Percentiles rank a stretch among this genome's conserved stretches.
Conservation (phyloP, 805 yeast genomes). For the Starmera quercuum region DNA sequence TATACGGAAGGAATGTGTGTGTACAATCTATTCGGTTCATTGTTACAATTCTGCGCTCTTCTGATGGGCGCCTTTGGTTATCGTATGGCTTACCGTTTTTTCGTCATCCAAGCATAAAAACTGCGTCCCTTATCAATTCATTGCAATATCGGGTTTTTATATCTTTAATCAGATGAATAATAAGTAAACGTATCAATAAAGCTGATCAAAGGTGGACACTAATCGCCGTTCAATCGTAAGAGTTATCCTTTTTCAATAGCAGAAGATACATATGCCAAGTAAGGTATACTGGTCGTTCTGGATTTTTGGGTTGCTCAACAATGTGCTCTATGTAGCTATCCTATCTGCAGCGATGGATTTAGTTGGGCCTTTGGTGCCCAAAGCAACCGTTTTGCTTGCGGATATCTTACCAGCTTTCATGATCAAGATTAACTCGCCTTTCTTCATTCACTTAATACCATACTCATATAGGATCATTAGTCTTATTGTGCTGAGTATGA, state of each 20-base stretch:
- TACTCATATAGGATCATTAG: conserved; percentile 46
- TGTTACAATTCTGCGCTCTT: too few species aligned
- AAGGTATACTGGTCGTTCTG: conserved; percentile 51
- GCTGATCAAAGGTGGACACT: too few species aligned
- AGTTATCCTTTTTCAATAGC: too few species aligned
- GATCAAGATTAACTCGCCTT: conserved; percentile 69
- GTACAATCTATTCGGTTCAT: too few species aligned
- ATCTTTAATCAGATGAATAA: too few species aligned
- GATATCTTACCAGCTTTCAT: conserved; percentile 81
- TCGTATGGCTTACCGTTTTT: too few species aligned
- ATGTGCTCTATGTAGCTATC: conserved; percentile 85
- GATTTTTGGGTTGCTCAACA: conserved; percentile 80
- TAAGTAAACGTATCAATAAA: too few species aligned
- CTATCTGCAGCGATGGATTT: conserved; percentile 88
- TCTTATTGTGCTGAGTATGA: conserved; percentile 49
- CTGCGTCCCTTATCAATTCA: not conserved
- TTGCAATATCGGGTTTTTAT: not conserved
- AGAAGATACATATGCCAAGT: not conserved
- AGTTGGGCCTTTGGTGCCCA: conserved; percentile 78
- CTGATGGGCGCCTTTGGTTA: too few species aligned
- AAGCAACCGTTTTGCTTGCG: conserved; percentile 76
- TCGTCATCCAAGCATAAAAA: too few species aligned
- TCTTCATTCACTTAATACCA: conserved; percentile 60
- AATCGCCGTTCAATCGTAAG: too few species aligned
- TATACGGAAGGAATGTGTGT: too few species aligned